These are phyloP conservation scores for Mallotus japonicus DNA, from an alignment of 441 rosid genomes.

Conservation along the genomic window DNA sequence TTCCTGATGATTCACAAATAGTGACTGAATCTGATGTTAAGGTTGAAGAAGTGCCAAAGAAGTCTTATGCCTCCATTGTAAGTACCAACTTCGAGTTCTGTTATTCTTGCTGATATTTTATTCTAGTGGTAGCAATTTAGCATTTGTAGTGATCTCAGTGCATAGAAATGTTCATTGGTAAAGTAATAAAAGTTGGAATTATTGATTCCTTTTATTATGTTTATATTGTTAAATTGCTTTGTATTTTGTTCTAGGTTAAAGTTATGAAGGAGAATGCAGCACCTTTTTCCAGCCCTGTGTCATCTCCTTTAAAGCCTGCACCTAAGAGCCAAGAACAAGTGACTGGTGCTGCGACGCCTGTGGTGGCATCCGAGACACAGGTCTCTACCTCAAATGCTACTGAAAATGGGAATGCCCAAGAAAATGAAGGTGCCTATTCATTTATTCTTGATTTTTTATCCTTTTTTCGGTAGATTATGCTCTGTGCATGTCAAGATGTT, in stretches of 20 bases:
- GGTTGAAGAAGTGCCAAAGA: slow-evolving; percentile 61
- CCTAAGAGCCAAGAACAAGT: slow-evolving; percentile 51
- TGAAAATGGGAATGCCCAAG: slow-evolving; percentile 62
- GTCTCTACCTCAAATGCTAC: slow-evolving; percentile 35
- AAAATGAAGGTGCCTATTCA: slow-evolving; percentile 46
- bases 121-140: neutral
- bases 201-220: neutral
- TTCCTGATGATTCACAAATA: slow-evolving; percentile 33
- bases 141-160: slow-evolving; percentile 5
- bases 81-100: slow-evolving; percentile 20
- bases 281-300: slow-evolving; percentile 35
- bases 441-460: neutral
- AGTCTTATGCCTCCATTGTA: slow-evolving; percentile 75
- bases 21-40: slow-evolving; percentile 40
- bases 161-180: neutral
- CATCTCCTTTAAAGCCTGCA: slow-evolving; percentile 43
- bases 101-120: slow-evolving; percentile 5
- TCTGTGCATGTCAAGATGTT: neutral
- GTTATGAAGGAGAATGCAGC: slow-evolving; percentile 57
- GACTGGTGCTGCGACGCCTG: slow-evolving; percentile 37
- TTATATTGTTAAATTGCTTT: neutral
- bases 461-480: neutral
- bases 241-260: slow-evolving; percentile 43
- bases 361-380: slow-evolving; percentile 36
- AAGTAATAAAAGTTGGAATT: neutral